A percentile compares a stretch with the other conserved stretches of the same genome.
These are phyloP conservation scores for Cutaneotrichosporon arboriforme DNA, from an alignment of 1,284 basidiomycete species.

Conservation along the genomic window DNA sequence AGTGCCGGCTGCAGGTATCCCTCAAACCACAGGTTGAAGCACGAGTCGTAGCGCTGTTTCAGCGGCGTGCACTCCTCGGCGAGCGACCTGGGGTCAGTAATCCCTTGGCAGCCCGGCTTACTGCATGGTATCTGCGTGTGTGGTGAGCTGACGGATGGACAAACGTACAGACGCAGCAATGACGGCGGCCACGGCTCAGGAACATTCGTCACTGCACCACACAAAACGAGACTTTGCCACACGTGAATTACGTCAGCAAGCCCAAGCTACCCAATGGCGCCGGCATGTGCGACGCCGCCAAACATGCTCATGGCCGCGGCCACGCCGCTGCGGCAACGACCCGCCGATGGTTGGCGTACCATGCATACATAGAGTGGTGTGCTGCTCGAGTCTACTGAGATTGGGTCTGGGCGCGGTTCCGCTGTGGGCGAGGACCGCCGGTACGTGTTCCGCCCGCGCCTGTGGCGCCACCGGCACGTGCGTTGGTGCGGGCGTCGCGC, in stretches of 20 bases:
- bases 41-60: slow-evolving; percentile 82
- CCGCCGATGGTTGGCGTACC: no score
- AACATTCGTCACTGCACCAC: no score
- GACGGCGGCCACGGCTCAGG: no score
- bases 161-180: no score
- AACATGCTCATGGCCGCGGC: no score
- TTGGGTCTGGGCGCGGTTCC: neutral
- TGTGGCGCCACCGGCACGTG: no score
- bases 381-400: neutral
- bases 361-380: slow-evolving; percentile 3
- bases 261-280: no score
- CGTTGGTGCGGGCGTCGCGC: neutral
- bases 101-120: neutral
- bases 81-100: slow-evolving; percentile 15
- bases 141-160: no score
- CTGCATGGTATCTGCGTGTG: slow-evolving; percentile 2
- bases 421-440: neutral
- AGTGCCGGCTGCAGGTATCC: slow-evolving; percentile 74
- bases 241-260: no score
- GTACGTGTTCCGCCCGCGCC: neutral
- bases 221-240: no score
- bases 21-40: slow-evolving; percentile 96
- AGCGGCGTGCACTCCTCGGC: slow-evolving; percentile 70
- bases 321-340: no score
- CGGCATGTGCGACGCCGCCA: no score